These are phyloP conservation scores for Pistacia vera DNA, from an alignment of 345 rosid genomes.

Conservation along the genomic window DNA sequence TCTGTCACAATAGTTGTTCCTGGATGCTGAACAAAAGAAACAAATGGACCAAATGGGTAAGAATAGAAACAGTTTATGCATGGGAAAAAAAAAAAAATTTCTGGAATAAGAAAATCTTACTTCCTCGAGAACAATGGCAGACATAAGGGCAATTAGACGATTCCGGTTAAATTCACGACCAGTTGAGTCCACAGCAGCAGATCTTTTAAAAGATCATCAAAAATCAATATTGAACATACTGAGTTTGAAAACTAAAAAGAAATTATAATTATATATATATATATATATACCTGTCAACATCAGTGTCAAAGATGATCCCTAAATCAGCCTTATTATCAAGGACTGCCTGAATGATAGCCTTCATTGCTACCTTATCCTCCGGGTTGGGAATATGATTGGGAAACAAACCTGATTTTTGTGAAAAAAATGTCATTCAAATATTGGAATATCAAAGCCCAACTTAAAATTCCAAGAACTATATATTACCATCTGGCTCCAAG, in stretches of 20 bases:
- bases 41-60: background rate
- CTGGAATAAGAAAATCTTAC: constrained; percentile 44
- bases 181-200: constrained; percentile 98
- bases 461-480: constrained; percentile 10
- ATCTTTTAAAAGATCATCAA: constrained; percentile 44
- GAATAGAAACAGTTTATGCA: background rate
- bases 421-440: constrained; percentile 1
- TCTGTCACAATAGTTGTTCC: constrained; percentile 94
- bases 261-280: background rate
- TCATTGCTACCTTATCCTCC: constrained; percentile 94
- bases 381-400: constrained; percentile 99
- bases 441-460: constrained; percentile 14
- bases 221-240: background rate
- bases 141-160: constrained; percentile 85
- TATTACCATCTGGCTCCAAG: constrained; percentile 94
- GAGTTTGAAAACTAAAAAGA: background rate
- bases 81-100: too few relatives aligned
- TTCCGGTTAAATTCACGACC: constrained; percentile 92
- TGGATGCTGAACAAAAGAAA: constrained; percentile 69
- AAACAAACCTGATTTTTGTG: constrained; percentile 65
- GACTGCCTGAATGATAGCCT: constrained; percentile 85
- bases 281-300: constrained; percentile 80
- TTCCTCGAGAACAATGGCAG: constrained; percentile 95
- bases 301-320: constrained; percentile 98
- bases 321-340: constrained; percentile 88